Percentiles rank a stretch among this genome's conserved stretches.
phyloP scores from a whole-genome alignment of 169 alveolate species.

The Toxoplasma gondii region DNA sequence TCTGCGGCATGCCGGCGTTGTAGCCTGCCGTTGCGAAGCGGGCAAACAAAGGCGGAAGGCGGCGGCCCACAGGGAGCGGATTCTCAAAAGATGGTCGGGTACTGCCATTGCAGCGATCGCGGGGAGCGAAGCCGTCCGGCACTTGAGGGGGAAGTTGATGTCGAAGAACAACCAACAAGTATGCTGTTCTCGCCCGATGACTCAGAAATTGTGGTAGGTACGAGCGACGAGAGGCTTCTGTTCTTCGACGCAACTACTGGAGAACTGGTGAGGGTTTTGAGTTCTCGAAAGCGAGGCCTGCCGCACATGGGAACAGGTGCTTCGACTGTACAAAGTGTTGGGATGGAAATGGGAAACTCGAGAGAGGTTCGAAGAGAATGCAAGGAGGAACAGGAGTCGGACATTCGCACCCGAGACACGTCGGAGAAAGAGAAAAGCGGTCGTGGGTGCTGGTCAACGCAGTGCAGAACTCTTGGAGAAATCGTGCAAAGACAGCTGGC shows the following conservation, averaged over 20 bases:
- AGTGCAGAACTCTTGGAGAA: not conserved
- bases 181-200: slow-evolving; percentile 2
- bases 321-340: too few relatives aligned
- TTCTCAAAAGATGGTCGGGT: not conserved
- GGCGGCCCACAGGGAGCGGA: not conserved
- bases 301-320: not conserved
- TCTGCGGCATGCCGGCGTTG: not conserved
- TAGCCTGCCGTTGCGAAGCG: not conserved
- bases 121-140: not conserved
- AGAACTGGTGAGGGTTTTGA: not conserved
- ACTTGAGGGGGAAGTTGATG: not conserved
- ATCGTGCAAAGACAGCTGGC: not conserved
- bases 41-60: not conserved
- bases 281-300: not conserved
- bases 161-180: not conserved
- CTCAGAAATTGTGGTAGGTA: not conserved
- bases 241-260: not conserved
- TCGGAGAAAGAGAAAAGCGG: not conserved
- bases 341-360: too few relatives aligned
- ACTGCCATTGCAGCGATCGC: not conserved
- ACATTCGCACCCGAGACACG: not conserved
- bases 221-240: slow-evolving; percentile 4
- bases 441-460: not conserved
- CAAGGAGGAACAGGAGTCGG: not conserved
- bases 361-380: not conserved